Evolutionary conservation across 2,329 filamentous ascomycete species (phyloP).

Genomic region (Cladophialophora psammophila): DNA sequence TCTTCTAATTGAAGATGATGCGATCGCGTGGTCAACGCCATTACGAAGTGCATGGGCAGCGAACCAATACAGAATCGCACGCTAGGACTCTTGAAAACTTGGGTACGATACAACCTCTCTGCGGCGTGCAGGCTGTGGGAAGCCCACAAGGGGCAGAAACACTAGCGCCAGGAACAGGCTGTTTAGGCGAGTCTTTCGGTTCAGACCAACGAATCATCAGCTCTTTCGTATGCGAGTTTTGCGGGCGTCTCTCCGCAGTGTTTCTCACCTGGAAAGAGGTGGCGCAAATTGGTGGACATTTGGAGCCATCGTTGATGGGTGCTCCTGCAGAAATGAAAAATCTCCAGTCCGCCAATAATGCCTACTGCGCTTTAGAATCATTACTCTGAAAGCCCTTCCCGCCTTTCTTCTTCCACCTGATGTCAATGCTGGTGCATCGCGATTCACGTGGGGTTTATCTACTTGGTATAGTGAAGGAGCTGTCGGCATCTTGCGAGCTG

Average conservation of each 20-base stretch:
- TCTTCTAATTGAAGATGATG: constrained; percentile 30
- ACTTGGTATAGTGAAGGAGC: no score
- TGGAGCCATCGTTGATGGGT: neutral
- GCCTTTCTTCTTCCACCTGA: no score
- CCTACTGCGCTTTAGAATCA: neutral
- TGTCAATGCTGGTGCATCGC: no score
- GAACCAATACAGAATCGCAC: neutral
- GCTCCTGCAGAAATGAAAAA: neutral
- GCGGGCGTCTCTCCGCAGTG: neutral
- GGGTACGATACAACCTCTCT: neutral
- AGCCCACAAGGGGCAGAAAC: neutral
- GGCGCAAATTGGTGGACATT: neutral
- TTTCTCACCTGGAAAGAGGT: neutral
- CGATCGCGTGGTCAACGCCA: neutral
- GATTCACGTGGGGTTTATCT: no score
- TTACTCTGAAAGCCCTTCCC: neutral
- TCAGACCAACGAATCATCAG: neutral
- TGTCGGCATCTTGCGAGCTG: neutral
- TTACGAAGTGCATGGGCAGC: neutral
- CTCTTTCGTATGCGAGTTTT: neutral
- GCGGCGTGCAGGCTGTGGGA: neutral
- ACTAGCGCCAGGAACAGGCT: constrained; percentile 17
- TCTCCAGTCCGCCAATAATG: neutral
- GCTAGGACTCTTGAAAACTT: neutral
- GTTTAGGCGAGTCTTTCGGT: neutral